Evolutionary conservation across 306 rosid genomes (phyloP), one percentile per base, ranked within the genome.

Genomic region (Fragaria iinumae): DNA sequence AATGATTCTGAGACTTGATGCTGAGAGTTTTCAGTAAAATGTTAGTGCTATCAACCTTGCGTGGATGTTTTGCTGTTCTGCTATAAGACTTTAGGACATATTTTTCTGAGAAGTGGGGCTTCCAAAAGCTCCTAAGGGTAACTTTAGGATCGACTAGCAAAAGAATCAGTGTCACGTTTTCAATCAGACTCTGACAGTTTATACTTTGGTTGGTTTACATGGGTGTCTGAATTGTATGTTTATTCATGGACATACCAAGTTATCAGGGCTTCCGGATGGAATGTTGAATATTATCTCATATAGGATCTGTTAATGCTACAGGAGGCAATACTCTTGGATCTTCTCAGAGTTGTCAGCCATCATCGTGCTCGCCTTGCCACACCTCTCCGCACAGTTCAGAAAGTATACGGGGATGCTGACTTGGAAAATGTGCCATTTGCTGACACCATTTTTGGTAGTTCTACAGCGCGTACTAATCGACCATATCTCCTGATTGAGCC

Each of bases 311-410:
- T 76, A 53, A 75, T 84, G 81, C 55, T 80, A 89, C 89, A 96
- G 99, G 99, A 96, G 86, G 97, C 96, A 48, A 87, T 91, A 72
- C 90, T 95, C 81, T 72, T 89, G 90, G 99, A 96, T 88, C 98
- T 96, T 82, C 93, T 96, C 74, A 87, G 93, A 88, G 99, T 96
- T 62, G 84, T 96, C 73, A 89, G 98, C 82, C 94, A 96, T 84
- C 99, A 96, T 74, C 90, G 85, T 76, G 99, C 93, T 57, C 89
- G 98, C 79, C 89, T 96, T 29, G 99, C 99, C 70, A 96, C 99
- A 48, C 97, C 98, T 67, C 90, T 96, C 80, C 97, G 99, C 86
- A 96, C 99, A 27, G 90, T 96, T 74, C 99, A 92, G 89, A 96
- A 91, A 84, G 75, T 88, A 76, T 88, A 89, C 67, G 38, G 96